A percentile compares a stretch with the other conserved stretches of the same genome.
Evolutionary conservation across 2,329 filamentous ascomycete species (phyloP).

Genomic region (Aspergillus piperis): DNA sequence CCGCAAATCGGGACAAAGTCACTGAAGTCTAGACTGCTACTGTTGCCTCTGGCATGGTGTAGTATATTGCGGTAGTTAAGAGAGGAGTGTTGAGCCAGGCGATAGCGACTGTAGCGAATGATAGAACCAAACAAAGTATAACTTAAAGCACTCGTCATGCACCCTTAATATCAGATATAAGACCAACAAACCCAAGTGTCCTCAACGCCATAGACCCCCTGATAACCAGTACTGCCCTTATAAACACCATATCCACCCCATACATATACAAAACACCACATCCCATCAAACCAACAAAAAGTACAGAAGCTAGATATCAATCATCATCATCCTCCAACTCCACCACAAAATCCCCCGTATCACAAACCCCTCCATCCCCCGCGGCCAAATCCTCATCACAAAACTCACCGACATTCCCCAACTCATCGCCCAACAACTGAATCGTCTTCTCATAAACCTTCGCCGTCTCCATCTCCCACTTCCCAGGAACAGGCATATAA

Average conservation of each 20-base stretch:
- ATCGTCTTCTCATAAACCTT: conserved; percentile 79
- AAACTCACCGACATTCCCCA: conserved; percentile 50
- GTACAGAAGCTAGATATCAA: neutral
- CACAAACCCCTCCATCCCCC: conserved; percentile 11
- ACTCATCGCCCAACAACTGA: conserved; percentile 67
- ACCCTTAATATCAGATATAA: too few species aligned
- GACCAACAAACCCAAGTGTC: too few species aligned
- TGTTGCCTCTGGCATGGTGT: neutral
- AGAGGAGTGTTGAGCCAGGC: neutral
- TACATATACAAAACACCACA: neutral
- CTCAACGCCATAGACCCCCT: too few species aligned
- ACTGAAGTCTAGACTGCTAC: neutral
- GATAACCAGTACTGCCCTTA: too few species aligned
- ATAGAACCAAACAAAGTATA: too few species aligned
- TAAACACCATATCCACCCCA: neutral
- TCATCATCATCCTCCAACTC: neutral
- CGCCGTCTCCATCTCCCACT: conserved; percentile 68
- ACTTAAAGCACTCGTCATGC: too few species aligned
- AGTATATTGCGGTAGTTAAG: neutral
- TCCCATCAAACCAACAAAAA: neutral
- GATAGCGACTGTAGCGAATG: too few species aligned
- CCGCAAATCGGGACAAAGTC: neutral
- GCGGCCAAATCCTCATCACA: conserved; percentile 23
- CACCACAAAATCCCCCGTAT: neutral
- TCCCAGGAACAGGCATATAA: conserved; percentile 27